phyloP scores from a whole-genome alignment of 257 asterid genomes.

The Lavandula angustifolia region DNA sequence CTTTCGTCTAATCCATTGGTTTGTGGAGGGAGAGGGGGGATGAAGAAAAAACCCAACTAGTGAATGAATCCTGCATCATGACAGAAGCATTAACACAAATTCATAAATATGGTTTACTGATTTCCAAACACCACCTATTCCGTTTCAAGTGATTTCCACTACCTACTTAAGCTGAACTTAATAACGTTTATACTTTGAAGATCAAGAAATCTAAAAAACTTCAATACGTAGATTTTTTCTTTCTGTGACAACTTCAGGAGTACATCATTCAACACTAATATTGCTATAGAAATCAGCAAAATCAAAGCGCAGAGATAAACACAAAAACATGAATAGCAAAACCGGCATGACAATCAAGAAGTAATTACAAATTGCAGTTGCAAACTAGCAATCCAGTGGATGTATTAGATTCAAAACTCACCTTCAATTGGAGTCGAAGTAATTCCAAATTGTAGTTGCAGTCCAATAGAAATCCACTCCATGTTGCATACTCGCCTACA shows the following conservation, averaged over 20 bases:
- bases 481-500: constrained; percentile 40
- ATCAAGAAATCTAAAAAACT: constrained; percentile 14
- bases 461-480: constrained; percentile 28
- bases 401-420: constrained; percentile 32
- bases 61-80: not conserved
- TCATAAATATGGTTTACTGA: not conserved
- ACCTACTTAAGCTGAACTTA: too few relatives aligned
- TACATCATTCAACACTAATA: constrained; percentile 16
- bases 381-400: constrained; percentile 31
- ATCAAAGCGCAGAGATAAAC: not conserved
- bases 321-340: not conserved
- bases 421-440: constrained; percentile 34
- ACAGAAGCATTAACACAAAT: constrained; percentile 17
- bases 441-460: constrained; percentile 35
- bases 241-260: not conserved
- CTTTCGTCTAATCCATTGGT: too few relatives aligned
- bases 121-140: constrained; percentile 12
- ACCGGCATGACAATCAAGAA: constrained; percentile 16
- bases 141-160: not conserved
- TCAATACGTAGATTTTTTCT: not conserved
- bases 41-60: not conserved
- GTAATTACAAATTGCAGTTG: constrained; percentile 35
- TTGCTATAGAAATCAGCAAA: not conserved
- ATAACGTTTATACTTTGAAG: not conserved
- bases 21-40: not conserved